Conservation (phyloP, 345 rosid genomes). For the Hypericum androsaemum region DNA sequence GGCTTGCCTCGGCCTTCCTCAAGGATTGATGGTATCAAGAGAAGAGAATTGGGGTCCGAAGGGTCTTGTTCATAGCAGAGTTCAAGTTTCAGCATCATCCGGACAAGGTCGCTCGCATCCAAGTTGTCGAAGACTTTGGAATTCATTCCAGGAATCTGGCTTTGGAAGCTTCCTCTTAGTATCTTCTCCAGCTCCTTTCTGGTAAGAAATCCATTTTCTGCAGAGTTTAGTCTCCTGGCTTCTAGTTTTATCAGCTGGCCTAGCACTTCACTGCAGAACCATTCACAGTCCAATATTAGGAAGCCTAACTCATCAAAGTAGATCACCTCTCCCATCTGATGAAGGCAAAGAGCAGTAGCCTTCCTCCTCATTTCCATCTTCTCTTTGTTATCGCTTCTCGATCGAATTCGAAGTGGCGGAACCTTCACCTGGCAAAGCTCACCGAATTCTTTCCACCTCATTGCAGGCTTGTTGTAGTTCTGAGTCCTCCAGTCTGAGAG, state of each 20-base stretch:
- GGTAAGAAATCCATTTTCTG: conserved; percentile 58
- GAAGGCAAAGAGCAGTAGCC: conserved; percentile 82
- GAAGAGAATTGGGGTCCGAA: conserved; percentile 50
- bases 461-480: conserved; percentile 61
- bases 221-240: conserved; percentile 41
- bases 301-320: conserved; percentile 68
- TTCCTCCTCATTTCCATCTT: conserved; percentile 60
- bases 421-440: conserved; percentile 83
- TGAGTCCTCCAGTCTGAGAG: conserved; percentile 82
- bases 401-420: conserved; percentile 61
- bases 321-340: conserved; percentile 77
- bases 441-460: conserved; percentile 82
- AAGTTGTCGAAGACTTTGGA: conserved; percentile 75
- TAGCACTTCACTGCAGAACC: conserved; percentile 83
- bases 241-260: conserved; percentile 68
- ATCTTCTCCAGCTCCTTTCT: conserved; percentile 68
- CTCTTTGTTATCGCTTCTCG: conserved; percentile 55
- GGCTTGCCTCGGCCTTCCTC: conserved; percentile 86
- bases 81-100: conserved; percentile 83
- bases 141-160: conserved; percentile 82
- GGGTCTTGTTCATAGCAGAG: conserved; percentile 77
- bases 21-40: conserved; percentile 81
- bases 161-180: conserved; percentile 58
- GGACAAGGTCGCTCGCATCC: conserved; percentile 54
- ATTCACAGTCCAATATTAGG: conserved; percentile 70